Percentiles rank a stretch among this genome's conserved stretches.
These are phyloP conservation scores for Dactylellina cionopaga DNA, from an alignment of 2,329 filamentous ascomycete genomes.

Conservation along the genomic window DNA sequence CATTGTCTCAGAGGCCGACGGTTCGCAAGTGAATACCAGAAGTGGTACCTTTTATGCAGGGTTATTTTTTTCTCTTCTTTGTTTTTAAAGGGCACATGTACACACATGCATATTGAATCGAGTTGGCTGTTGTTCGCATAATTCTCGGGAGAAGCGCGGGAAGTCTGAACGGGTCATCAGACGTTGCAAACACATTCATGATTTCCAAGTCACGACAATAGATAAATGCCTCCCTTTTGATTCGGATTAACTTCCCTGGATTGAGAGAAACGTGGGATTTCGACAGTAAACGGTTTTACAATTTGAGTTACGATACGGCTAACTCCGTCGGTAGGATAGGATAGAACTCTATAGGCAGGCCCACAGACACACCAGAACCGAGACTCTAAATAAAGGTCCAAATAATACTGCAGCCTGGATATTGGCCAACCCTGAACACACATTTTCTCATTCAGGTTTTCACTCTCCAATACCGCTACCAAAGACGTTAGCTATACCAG, in stretches of 20 bases:
- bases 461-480: too few species aligned
- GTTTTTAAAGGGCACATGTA: background rate
- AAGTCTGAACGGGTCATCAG: too few species aligned
- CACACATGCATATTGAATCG: too few species aligned
- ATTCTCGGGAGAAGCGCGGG: too few species aligned
- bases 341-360: too few species aligned
- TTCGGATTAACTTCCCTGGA: background rate
- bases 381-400: constrained; percentile 42
- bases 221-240: constrained; percentile 1
- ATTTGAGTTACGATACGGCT: too few species aligned
- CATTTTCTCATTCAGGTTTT: constrained; percentile 5
- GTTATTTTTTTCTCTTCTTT: background rate
- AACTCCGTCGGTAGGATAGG: too few species aligned
- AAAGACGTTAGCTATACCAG: too few species aligned
- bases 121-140: too few species aligned
- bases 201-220: background rate
- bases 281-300: too few species aligned
- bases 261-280: background rate
- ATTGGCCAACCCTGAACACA: constrained; percentile 9
- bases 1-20: background rate
- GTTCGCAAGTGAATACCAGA: constrained; percentile 27
- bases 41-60: background rate
- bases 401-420: constrained; percentile 15
- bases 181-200: too few species aligned
- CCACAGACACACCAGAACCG: constrained; percentile 8